A percentile compares a stretch with the other conserved stretches of the same genome.
Evolutionary conservation across 345 rosid species (phyloP).

Genomic region (Tarenaya hassleriana): DNA sequence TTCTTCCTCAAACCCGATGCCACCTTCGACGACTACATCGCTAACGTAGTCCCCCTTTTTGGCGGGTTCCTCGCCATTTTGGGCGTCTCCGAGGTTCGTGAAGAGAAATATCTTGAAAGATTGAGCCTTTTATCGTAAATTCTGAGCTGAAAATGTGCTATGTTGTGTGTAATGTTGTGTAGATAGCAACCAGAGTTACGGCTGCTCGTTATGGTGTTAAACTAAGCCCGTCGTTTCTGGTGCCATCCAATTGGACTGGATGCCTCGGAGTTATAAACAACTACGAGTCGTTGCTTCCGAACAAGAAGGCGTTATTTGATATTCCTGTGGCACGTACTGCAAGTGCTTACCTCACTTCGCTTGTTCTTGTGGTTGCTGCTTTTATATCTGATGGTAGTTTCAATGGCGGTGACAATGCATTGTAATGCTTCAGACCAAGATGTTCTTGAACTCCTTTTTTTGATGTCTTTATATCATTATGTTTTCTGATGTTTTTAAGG

Average conservation of each 20-base stretch:
- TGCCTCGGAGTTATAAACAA: slow-evolving; percentile 92
- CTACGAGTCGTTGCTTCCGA: slow-evolving; percentile 83
- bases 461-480: not conserved
- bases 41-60: slow-evolving; percentile 71
- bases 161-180: slow-evolving; percentile 24
- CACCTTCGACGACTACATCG: slow-evolving; percentile 72
- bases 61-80: slow-evolving; percentile 76
- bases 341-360: slow-evolving; percentile 79
- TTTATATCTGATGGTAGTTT: slow-evolving; percentile 81
- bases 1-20: slow-evolving; percentile 87
- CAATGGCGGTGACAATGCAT: slow-evolving; percentile 87
- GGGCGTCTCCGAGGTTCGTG: slow-evolving; percentile 79
- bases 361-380: slow-evolving; percentile 63
- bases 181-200: slow-evolving; percentile 80
- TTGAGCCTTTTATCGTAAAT: no score
- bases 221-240: slow-evolving; percentile 86
- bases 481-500: slow-evolving; percentile 5
- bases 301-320: slow-evolving; percentile 74
- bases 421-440: slow-evolving; percentile 43
- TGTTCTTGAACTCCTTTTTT: not conserved
- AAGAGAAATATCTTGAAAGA: no score
- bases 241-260: slow-evolving; percentile 94
- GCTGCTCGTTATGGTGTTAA: slow-evolving; percentile 66
- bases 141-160: not conserved
- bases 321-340: slow-evolving; percentile 90